Conservation (phyloP, 2,329 filamentous ascomycete genomes). For the Fusarium albidum region DNA sequence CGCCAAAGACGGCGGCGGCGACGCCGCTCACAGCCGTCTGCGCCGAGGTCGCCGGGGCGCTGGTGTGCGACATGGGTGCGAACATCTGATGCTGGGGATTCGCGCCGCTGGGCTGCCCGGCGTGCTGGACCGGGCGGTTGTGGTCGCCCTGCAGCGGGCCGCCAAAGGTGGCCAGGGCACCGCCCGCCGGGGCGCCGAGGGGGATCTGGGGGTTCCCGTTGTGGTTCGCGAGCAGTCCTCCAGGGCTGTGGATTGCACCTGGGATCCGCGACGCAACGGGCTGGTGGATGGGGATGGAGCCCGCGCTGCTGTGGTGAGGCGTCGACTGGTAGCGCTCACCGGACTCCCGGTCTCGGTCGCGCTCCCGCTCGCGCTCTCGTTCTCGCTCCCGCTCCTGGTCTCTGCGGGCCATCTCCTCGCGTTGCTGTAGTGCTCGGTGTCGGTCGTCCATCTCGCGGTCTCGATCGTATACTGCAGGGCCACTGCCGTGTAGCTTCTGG, state of each 20-base stretch:
- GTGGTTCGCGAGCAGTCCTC: conserved; percentile 82
- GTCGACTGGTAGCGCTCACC: conserved; percentile 74
- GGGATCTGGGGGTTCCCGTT: conserved; percentile 65
- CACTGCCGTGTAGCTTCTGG: conserved; percentile 52
- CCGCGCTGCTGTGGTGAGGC: conserved; percentile 83
- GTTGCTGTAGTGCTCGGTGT: conserved; percentile 55
- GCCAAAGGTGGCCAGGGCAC: conserved; percentile 59
- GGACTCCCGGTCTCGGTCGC: conserved; percentile 68
- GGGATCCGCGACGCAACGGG: conserved; percentile 85
- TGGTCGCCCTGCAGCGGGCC: conserved; percentile 63
- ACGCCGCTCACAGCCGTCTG: conserved; percentile 68
- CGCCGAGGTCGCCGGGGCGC: conserved; percentile 59
- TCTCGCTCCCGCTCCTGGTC: conserved; percentile 58
- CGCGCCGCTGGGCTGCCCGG: conserved; percentile 57
- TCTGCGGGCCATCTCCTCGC: conserved; percentile 56
- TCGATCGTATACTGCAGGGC: conserved; percentile 55
- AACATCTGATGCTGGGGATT: conserved; percentile 65
- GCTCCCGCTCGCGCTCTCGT: conserved; percentile 67
- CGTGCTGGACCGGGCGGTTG: conserved; percentile 60
- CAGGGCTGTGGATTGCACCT: conserved; percentile 89
- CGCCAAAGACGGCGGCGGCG: conserved; percentile 72
- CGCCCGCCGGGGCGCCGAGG: conserved; percentile 60
- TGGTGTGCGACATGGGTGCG: conserved; percentile 59
- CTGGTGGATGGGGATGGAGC: conserved; percentile 91
- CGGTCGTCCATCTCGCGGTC: conserved; percentile 59